A percentile compares a stretch with the other conserved stretches of the same genome.
These are phyloP conservation scores for Rhodotorula glutinis DNA, from an alignment of 1,284 basidiomycete genomes.

Conservation along the genomic window DNA sequence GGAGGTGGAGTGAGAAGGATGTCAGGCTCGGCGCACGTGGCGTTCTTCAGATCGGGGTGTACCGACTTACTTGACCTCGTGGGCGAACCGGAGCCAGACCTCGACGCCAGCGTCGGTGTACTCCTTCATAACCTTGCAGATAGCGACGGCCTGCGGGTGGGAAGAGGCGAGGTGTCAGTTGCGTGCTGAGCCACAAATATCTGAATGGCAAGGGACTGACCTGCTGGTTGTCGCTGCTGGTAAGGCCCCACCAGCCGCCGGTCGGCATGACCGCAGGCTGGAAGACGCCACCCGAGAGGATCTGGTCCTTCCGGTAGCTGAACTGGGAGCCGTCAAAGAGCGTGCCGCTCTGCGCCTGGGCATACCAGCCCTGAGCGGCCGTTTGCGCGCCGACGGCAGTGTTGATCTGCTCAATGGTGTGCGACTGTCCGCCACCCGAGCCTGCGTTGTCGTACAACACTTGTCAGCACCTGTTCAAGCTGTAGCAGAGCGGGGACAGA, in stretches of 20 bases:
- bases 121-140: conserved; percentile 48
- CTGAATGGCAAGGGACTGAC: neutral
- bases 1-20: neutral
- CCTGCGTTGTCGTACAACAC: conserved; percentile 12
- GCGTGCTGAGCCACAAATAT: neutral
- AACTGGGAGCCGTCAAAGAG: conserved; percentile 48
- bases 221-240: conserved; percentile 39
- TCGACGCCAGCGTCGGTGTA: conserved; percentile 49
- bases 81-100: conserved; percentile 49
- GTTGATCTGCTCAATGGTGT: conserved; percentile 45
- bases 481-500: neutral
- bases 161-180: neutral
- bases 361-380: conserved; percentile 45
- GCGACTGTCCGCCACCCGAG: conserved; percentile 42
- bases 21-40: neutral
- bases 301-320: conserved; percentile 44
- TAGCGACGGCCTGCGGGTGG: conserved; percentile 40
- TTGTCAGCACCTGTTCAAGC: neutral
- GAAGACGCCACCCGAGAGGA: conserved; percentile 48
- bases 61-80: conserved; percentile 40
- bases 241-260: conserved; percentile 42
- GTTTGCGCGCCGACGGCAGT: conserved; percentile 39
- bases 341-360: conserved; percentile 46
- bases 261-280: conserved; percentile 43
- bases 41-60: neutral